Conservation (phyloP, 2,329 filamentous ascomycete genomes). For the Nakataea oryzae region DNA sequence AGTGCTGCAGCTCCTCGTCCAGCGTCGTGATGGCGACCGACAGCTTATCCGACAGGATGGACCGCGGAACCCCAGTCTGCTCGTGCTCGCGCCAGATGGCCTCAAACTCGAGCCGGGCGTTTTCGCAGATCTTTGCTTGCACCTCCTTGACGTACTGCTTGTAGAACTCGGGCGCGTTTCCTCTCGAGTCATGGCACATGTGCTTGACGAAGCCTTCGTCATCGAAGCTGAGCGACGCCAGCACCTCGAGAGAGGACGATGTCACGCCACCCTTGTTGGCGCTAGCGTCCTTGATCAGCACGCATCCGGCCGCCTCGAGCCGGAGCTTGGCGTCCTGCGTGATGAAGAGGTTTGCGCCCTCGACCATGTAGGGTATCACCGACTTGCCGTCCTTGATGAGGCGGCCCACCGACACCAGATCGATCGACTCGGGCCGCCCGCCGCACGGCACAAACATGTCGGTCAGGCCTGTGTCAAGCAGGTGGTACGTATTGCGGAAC, state of each 20-base stretch:
- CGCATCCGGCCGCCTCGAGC: slow-evolving; percentile 87
- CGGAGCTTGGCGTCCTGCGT: slow-evolving; percentile 96
- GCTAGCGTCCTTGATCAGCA: slow-evolving; percentile 95
- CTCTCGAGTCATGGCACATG: slow-evolving; percentile 75
- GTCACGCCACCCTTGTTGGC: slow-evolving; percentile 99
- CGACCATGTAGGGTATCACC: slow-evolving; percentile 86
- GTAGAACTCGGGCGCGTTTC: slow-evolving; percentile 82
- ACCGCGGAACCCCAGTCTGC: slow-evolving; percentile 66
- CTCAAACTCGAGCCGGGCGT: slow-evolving; percentile 90
- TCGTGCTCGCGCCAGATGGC: slow-evolving; percentile 95
- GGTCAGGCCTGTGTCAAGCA: slow-evolving; percentile 65
- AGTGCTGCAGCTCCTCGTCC: slow-evolving; percentile 91
- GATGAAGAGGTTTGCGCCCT: slow-evolving; percentile 93
- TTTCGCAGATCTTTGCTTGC: slow-evolving; percentile 81
- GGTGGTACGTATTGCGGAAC: slow-evolving; percentile 96
- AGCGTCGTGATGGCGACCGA: slow-evolving; percentile 90
- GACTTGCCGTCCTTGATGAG: slow-evolving; percentile 86
- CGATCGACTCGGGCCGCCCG: slow-evolving; percentile 92
- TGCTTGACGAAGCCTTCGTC: slow-evolving; percentile 79
- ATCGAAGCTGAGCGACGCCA: slow-evolving; percentile 90
- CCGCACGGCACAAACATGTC: slow-evolving; percentile 94
- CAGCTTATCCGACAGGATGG: slow-evolving; percentile 83
- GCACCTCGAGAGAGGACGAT: slow-evolving; percentile 89
- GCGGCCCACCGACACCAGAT: slow-evolving; percentile 75
- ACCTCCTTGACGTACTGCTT: slow-evolving; percentile 85